phyloP scores from a whole-genome alignment of 108 stramenopile species.

The Parietichytrium sp. region DNA sequence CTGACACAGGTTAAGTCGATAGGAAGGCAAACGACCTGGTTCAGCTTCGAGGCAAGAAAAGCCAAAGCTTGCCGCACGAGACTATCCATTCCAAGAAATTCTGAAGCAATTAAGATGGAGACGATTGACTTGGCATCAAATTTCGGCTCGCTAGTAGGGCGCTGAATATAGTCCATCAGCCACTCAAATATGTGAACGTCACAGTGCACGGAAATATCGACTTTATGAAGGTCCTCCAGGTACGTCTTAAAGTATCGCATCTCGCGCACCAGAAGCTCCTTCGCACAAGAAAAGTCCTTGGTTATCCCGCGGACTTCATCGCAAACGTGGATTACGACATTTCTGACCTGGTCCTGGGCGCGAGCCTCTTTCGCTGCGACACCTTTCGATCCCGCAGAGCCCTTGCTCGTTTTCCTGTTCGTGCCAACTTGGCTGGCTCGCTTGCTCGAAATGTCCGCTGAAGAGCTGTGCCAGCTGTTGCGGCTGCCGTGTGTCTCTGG shows the following conservation, averaged over 20 bases:
- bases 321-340: slow-evolving; percentile 62
- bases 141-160: background rate
- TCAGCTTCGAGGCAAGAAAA: slow-evolving; percentile 52
- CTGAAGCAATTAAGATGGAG: slow-evolving; percentile 62
- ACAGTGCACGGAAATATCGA: slow-evolving; percentile 66
- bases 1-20: slow-evolving; percentile 57
- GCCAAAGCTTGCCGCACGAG: slow-evolving; percentile 54
- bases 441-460: too few relatives aligned
- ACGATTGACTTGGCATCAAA: slow-evolving; percentile 46
- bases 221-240: slow-evolving; percentile 48
- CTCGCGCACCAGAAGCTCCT: slow-evolving; percentile 48
- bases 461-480: too few relatives aligned
- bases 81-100: slow-evolving; percentile 63
- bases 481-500: too few relatives aligned
- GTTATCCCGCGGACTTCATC: slow-evolving; percentile 47
- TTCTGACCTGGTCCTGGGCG: too few relatives aligned
- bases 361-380: too few relatives aligned
- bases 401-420: too few relatives aligned
- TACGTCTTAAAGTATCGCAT: slow-evolving; percentile 60
- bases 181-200: slow-evolving; percentile 66
- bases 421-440: too few relatives aligned
- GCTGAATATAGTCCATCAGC: slow-evolving; percentile 59
- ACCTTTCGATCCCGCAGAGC: too few relatives aligned
- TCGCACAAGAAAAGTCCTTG: slow-evolving; percentile 54
- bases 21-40: slow-evolving; percentile 53